Evolutionary conservation across 257 asterid species (phyloP).

Genomic region (Eustoma russellianum): DNA sequence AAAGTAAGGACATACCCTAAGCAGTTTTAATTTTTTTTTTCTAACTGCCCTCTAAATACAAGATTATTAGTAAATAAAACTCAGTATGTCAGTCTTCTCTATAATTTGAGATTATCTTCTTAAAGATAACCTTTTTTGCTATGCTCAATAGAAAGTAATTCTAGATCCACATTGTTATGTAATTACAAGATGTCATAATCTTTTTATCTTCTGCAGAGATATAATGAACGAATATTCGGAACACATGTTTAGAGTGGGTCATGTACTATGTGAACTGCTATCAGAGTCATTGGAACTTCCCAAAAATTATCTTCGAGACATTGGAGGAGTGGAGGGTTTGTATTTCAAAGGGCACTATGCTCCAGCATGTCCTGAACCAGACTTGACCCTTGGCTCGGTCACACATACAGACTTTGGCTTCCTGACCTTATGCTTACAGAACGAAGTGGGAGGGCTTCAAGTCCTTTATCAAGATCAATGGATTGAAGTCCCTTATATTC

Average conservation of each 20-base stretch:
- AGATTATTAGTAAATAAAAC: too few relatives aligned
- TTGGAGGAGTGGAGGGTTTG: slow-evolving; percentile 2
- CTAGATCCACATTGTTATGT: too few relatives aligned
- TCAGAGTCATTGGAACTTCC: slow-evolving; percentile 3
- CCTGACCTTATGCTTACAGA: slow-evolving; percentile 4
- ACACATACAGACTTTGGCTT: slow-evolving; percentile 4
- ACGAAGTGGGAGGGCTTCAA: slow-evolving; percentile 6
- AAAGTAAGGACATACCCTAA: too few relatives aligned
- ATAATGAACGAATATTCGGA: background rate
- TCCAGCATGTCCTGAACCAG: slow-evolving; percentile 9
- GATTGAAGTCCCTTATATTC: slow-evolving; percentile 5
- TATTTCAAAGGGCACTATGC: slow-evolving; percentile 5
- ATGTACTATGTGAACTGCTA: background rate
- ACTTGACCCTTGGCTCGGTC: slow-evolving; percentile 3
- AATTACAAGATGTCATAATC: too few relatives aligned
- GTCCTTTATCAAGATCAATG: slow-evolving; percentile 1
- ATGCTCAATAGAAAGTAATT: too few relatives aligned
- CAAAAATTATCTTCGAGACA: background rate
- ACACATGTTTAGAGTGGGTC: background rate
- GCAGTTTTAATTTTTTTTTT: too few relatives aligned
- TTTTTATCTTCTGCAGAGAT: background rate
- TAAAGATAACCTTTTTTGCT: too few relatives aligned
- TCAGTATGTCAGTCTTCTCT: too few relatives aligned
- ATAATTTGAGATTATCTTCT: too few relatives aligned
- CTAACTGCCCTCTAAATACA: too few relatives aligned